Evolutionary conservation across 352 stramenopile species (phyloP).

Genomic region (Phytophthora pluvialis): DNA sequence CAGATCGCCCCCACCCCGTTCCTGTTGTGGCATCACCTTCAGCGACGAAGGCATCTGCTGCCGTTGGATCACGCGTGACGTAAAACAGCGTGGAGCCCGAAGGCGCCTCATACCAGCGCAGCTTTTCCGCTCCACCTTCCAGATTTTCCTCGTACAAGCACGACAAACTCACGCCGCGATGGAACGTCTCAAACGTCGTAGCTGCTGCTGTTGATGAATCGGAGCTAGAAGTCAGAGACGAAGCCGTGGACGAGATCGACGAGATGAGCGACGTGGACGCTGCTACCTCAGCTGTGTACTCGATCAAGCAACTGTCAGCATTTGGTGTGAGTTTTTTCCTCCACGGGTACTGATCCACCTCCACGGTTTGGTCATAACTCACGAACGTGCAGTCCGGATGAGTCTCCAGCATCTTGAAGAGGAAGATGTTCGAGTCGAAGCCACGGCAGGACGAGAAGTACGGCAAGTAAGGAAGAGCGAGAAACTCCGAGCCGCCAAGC

Average conservation of each 20-base stretch:
- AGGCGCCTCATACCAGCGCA: slow-evolving; percentile 89
- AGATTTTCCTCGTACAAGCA: slow-evolving; percentile 93
- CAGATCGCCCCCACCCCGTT: slow-evolving; percentile 66
- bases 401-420: slow-evolving; percentile 94
- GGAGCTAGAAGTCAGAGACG: slow-evolving; percentile 21
- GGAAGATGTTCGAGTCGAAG: slow-evolving; percentile 94
- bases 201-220: slow-evolving; percentile 14
- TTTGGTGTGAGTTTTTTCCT: slow-evolving; percentile 82
- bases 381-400: slow-evolving; percentile 94
- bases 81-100: slow-evolving; percentile 89
- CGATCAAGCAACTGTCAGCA: slow-evolving; percentile 82
- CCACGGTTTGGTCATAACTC: slow-evolving; percentile 86
- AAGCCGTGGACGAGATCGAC: slow-evolving; percentile 37
- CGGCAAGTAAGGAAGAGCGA: slow-evolving; percentile 95
- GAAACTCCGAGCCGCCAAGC: slow-evolving; percentile 59
- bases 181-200: slow-evolving; percentile 26
- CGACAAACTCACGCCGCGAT: slow-evolving; percentile 85
- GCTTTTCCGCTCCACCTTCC: slow-evolving; percentile 73
- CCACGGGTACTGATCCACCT: slow-evolving; percentile 93
- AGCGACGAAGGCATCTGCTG: slow-evolving; percentile 67
- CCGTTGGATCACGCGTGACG: slow-evolving; percentile 79
- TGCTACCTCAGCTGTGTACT: slow-evolving; percentile 50
- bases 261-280: slow-evolving; percentile 42
- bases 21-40: slow-evolving; percentile 26
- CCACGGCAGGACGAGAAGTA: slow-evolving; percentile 97